A percentile compares a stretch with the other conserved stretches of the same genome.
Conservation (phyloP, 345 rosid genomes). For the Abelmoschus esculentus region DNA sequence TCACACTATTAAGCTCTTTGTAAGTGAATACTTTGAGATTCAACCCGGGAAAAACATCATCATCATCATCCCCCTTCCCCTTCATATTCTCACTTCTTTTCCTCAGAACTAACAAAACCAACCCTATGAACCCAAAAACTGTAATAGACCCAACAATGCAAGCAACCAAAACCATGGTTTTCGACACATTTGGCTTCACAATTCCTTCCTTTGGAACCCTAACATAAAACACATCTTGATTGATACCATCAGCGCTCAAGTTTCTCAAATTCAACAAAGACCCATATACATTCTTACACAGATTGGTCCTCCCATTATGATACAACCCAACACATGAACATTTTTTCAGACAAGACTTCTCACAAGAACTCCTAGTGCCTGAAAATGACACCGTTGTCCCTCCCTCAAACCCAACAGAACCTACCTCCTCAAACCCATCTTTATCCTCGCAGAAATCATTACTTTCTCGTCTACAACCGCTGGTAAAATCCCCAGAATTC, state of each 20-base stretch:
- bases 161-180: constrained; percentile 33
- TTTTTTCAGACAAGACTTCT: constrained; percentile 43
- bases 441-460: constrained; percentile 20
- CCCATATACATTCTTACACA: constrained; percentile 50
- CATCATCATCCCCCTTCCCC: constrained; percentile 24
- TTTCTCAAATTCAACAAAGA: constrained; percentile 51
- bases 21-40: constrained; percentile 57
- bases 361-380: constrained; percentile 41
- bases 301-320: constrained; percentile 36
- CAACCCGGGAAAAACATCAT: constrained; percentile 39
- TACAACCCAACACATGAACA: constrained; percentile 63
- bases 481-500: constrained; percentile 37
- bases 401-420: constrained; percentile 38
- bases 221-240: constrained; percentile 33
- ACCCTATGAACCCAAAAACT: constrained; percentile 25
- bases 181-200: constrained; percentile 30
- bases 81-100: constrained; percentile 38
- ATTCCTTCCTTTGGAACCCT: constrained; percentile 36
- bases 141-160: constrained; percentile 45
- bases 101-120: constrained; percentile 31
- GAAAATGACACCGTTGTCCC: constrained; percentile 20
- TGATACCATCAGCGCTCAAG: constrained; percentile 24
- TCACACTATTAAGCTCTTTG: constrained; percentile 40
- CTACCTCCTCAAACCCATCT: constrained; percentile 38
- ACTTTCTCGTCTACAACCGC: constrained; percentile 37